These are phyloP conservation scores for Fragaria iinumae DNA, from an alignment of 306 rosid species.

Conservation along the genomic window DNA sequence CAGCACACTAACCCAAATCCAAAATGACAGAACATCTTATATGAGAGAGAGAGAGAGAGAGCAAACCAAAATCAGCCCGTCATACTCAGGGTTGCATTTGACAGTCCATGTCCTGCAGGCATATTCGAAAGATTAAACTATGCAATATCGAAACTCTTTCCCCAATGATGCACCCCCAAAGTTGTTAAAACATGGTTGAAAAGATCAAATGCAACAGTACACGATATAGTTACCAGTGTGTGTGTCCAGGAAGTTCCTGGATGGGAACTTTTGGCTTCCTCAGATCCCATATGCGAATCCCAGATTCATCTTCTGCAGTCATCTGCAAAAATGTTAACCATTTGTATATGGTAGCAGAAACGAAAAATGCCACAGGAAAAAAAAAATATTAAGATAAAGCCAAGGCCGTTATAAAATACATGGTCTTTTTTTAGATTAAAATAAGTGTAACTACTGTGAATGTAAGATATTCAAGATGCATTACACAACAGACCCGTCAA, in stretches of 20 bases:
- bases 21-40: not conserved
- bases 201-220: conserved; percentile 22
- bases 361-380: not conserved
- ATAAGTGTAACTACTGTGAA: not conserved
- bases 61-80: conserved; percentile 75
- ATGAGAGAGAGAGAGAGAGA: conserved; percentile 13
- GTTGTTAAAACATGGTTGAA: conserved; percentile 1
- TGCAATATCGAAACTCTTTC: not conserved
- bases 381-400: not conserved
- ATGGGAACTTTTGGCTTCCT: conserved; percentile 72
- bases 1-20: not conserved
- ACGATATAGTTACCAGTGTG: conserved; percentile 71
- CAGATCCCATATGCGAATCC: conserved; percentile 89
- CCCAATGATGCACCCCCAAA: not conserved
- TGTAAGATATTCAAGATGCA: not conserved
- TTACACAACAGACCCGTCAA: not conserved
- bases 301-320: conserved; percentile 86
- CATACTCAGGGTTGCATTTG: conserved; percentile 83
- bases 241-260: conserved; percentile 91
- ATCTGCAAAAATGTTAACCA: conserved; percentile 46
- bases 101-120: conserved; percentile 84
- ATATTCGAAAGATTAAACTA: conserved; percentile 24
- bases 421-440: not conserved
- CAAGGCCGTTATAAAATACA: not conserved
- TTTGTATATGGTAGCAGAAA: not conserved